phyloP scores from a whole-genome alignment of 331 rosid genomes.

The Pyrus hybrid region DNA sequence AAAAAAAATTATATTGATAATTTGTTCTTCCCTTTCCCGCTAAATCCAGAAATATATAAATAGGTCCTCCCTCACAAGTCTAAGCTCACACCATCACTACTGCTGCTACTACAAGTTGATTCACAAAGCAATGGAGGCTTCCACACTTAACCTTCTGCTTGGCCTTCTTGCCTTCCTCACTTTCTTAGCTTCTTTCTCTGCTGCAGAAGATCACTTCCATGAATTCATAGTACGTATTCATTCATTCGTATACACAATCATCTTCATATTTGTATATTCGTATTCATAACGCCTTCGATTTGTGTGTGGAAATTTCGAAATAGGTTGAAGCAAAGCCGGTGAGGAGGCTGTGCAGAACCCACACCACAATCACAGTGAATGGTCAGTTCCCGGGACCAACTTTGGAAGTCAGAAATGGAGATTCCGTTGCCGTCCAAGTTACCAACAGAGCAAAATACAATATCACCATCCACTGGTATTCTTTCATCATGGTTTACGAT shows the following conservation, averaged over 20 bases:
- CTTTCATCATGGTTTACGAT: background rate
- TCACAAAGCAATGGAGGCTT: constrained; percentile 40
- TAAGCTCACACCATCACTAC: constrained; percentile 8
- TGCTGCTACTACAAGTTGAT: background rate
- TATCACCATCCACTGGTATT: constrained; percentile 70
- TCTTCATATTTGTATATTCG: background rate
- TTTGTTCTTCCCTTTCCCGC: constrained; percentile 4
- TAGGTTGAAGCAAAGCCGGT: constrained; percentile 38
- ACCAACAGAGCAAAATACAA: constrained; percentile 54
- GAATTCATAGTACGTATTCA: constrained; percentile 58
- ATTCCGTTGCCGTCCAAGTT: constrained; percentile 56
- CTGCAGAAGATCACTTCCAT: constrained; percentile 54
- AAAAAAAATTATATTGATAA: background rate
- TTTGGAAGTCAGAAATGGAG: constrained; percentile 55
- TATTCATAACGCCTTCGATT: background rate
- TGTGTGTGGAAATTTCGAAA: background rate
- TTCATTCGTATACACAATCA: background rate
- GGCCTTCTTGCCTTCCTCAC: constrained; percentile 29
- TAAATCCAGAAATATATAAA: constrained; percentile 30
- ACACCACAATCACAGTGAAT: constrained; percentile 54
- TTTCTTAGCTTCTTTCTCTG: constrained; percentile 29
- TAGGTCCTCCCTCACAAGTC: constrained; percentile 17
- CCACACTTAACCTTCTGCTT: constrained; percentile 28
- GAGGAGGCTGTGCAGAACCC: constrained; percentile 82
- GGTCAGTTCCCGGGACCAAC: constrained; percentile 86